These are phyloP conservation scores for Cenchrus fungigraminus DNA, from an alignment of 176 grass and related monocot species.

Conservation along the genomic window DNA sequence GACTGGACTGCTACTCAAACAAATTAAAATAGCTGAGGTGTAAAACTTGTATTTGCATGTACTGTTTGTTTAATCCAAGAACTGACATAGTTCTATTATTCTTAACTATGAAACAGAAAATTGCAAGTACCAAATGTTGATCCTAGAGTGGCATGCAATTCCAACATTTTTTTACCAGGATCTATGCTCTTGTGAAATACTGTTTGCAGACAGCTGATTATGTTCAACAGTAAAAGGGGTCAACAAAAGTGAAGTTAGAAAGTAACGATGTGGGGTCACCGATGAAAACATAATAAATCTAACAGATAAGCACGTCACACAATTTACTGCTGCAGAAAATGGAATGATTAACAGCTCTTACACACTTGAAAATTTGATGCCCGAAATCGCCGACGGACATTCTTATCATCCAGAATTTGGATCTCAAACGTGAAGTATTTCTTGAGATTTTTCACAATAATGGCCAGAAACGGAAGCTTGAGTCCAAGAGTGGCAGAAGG, in stretches of 20 bases:
- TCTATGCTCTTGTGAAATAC: background rate
- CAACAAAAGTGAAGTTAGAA: conserved; percentile 4
- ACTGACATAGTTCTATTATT: background rate
- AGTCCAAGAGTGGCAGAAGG: conserved; percentile 86
- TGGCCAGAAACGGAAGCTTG: conserved; percentile 82
- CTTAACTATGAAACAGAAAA: conserved; percentile 7
- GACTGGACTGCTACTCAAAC: background rate
- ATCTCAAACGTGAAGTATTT: conserved; percentile 99
- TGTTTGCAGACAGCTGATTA: background rate
- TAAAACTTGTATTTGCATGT: conserved; percentile 3
- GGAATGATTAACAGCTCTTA: conserved; percentile 23
- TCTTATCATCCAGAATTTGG: conserved; percentile 94
- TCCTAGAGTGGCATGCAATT: background rate
- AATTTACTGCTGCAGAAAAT: conserved; percentile 12
- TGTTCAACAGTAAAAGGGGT: background rate
- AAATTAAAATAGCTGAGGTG: background rate
- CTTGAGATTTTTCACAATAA: conserved; percentile 93
- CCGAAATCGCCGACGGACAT: conserved; percentile 83
- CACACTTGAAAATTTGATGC: conserved; percentile 95
- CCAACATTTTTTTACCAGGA: background rate
- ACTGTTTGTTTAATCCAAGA: conserved; percentile 10
- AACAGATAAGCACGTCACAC: background rate
- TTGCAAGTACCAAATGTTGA: background rate
- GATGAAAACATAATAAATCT: conserved; percentile 6
- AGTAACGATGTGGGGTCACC: background rate